Evolutionary conservation across 2,329 filamentous ascomycete species (phyloP).

Genomic region (Diplodia corticola): DNA sequence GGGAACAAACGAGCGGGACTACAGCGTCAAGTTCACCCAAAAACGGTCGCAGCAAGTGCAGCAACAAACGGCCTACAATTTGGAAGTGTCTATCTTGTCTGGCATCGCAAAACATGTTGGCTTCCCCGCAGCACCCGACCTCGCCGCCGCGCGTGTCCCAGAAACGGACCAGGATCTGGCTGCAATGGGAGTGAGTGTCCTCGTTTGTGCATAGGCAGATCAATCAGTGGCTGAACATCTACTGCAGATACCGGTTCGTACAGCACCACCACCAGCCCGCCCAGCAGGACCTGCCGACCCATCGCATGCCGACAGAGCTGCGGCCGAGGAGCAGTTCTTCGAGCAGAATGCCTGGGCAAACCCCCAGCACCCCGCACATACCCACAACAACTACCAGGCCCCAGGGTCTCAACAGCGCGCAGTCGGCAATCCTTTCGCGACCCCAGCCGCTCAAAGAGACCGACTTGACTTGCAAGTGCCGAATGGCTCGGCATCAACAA

Average conservation of each 20-base stretch:
- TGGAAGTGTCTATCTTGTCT: constrained; percentile 86
- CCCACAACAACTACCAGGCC: constrained; percentile 34
- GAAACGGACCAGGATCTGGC: constrained; percentile 86
- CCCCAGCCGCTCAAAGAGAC: constrained; percentile 39
- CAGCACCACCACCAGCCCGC: background rate
- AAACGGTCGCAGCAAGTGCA: constrained; percentile 74
- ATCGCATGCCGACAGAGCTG: constrained; percentile 54
- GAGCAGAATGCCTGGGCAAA: constrained; percentile 93
- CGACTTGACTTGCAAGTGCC: constrained; percentile 37
- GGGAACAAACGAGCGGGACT: constrained; percentile 78
- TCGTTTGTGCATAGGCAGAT: background rate
- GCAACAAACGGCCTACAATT: constrained; percentile 89
- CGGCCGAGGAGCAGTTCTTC: constrained; percentile 79
- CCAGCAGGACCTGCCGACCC: constrained; percentile 32
- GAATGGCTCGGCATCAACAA: constrained; percentile 43
- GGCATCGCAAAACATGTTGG: constrained; percentile 93
- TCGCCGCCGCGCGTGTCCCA: constrained; percentile 67
- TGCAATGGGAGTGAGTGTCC: constrained; percentile 75
- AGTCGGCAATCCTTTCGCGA: constrained; percentile 24
- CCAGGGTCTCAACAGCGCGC: constrained; percentile 26
- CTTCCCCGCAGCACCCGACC: constrained; percentile 90
- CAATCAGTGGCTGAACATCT: constrained; percentile 10
- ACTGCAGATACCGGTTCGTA: background rate
- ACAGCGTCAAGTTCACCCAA: constrained; percentile 76
- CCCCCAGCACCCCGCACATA: constrained; percentile 60